Evolutionary conservation across 441 rosid species (phyloP), one percentile per base, ranked within the genome.

Genomic region (Jatropha multifida): DNA sequence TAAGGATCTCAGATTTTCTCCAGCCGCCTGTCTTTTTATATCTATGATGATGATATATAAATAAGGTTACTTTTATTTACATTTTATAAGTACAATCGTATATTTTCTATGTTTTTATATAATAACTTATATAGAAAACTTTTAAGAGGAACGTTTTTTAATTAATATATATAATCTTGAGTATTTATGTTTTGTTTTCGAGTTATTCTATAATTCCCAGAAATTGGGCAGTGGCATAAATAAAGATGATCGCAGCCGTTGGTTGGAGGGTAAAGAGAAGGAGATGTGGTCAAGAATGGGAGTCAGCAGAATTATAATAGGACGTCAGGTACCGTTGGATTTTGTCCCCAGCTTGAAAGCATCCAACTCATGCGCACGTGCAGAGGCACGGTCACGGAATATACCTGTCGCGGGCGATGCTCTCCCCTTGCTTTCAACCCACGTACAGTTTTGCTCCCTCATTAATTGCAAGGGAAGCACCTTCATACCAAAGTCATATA

Each of bases 291-390:
- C 23, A 71, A 60, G 26, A 7, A 72, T 17, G 52, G 13, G 38
- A 23, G 55, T 56, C 73, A 73, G 69, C 77, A 79, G 79, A 80
- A 79, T 80, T 83, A 77, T 74, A 73, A 78, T 65, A 62, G 67
- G 60, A 74, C 79, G 84, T 83, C 83, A 80, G 85, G 68, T 82
- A 80, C 87, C 83, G 86, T 83, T 79, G 83, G 83, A 81, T 77
- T 81, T 86, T 86, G 83, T 76, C 71, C 68, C 80, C 80, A 68
- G 77, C 77, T 70, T 76, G 73, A 74, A 69, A 76, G 74, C 73
- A 65, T 81, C 82, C 86, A 78, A 80, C 86, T 80, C 86, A 77
- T 64, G 71, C 78, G 83, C 88, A 84, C 88, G 83, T 84, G 91
- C 85, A 67, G 13, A 48, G 64, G 46, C 52, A 59, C 68, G 32